Evolutionary conservation across 345 rosid genomes (phyloP).

Genomic region (Cardiospermum halicacabum): DNA sequence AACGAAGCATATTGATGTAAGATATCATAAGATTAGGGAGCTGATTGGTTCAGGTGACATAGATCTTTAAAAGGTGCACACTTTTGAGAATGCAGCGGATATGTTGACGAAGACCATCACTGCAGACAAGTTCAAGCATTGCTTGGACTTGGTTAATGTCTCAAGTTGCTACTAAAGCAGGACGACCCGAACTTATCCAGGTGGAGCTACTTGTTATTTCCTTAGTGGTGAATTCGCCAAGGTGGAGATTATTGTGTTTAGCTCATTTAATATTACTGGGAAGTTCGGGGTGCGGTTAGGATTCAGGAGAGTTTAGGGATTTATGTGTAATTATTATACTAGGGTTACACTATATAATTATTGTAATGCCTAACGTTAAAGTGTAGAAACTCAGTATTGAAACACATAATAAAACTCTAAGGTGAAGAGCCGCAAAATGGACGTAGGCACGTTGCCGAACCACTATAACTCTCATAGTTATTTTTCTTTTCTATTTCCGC

Average conservation of each 20-base stretch:
- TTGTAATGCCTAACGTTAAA: too few relatives aligned
- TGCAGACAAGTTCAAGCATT: neutral
- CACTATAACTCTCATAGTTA: neutral
- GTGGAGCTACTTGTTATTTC: neutral
- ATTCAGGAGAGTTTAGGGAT: neutral
- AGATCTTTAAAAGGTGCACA: too few relatives aligned
- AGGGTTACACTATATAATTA: neutral
- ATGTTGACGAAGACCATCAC: neutral
- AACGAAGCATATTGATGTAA: too few relatives aligned
- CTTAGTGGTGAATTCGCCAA: neutral
- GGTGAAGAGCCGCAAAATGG: neutral
- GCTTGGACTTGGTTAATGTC: neutral
- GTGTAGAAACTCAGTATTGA: too few relatives aligned
- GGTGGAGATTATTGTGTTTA: neutral
- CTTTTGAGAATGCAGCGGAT: neutral
- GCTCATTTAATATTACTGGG: neutral
- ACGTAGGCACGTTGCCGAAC: neutral
- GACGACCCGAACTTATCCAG: neutral
- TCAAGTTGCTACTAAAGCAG: neutral
- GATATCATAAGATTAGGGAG: too few relatives aligned
- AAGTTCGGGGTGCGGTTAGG: neutral
- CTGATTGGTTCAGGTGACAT: too few relatives aligned
- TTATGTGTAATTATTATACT: neutral
- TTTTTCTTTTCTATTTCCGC: neutral
- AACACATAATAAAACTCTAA: too few relatives aligned